Evolutionary conservation across 2,329 filamentous ascomycete species (phyloP).

Genomic region (Pestalotiopsis sp.): DNA sequence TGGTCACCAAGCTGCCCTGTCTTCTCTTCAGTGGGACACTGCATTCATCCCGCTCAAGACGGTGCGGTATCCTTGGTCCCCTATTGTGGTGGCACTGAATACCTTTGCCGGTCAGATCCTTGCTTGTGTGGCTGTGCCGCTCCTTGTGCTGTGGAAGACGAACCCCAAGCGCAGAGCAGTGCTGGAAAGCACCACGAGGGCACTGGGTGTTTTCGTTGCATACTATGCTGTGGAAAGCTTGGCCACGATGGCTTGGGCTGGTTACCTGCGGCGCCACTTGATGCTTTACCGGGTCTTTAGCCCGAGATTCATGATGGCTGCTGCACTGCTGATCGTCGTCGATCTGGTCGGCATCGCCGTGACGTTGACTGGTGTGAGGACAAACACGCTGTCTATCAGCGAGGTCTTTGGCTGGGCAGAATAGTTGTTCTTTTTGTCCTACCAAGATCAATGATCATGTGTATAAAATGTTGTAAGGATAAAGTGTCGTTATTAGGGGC

Average conservation of each 20-base stretch:
- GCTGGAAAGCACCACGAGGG: conserved; percentile 71
- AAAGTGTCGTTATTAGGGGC: background rate
- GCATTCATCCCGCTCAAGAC: conserved; percentile 87
- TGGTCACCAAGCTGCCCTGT: conserved; percentile 87
- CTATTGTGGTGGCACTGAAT: conserved; percentile 80
- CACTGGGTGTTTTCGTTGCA: conserved; percentile 73
- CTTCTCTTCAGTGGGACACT: conserved; percentile 92
- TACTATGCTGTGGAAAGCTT: conserved; percentile 85
- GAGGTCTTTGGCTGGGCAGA: conserved; percentile 87
- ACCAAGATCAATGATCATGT: background rate
- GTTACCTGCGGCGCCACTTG: conserved; percentile 83
- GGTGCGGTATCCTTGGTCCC: conserved; percentile 88
- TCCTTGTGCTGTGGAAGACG: conserved; percentile 87
- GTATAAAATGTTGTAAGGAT: background rate
- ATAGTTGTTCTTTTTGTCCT: conserved; percentile 24
- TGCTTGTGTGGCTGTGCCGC: conserved; percentile 76
- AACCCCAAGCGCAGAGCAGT: conserved; percentile 72
- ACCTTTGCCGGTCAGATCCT: conserved; percentile 89
- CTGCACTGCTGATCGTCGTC: conserved; percentile 71
- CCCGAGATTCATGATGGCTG: conserved; percentile 87
- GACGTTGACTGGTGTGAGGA: conserved; percentile 73
- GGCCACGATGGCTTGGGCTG: conserved; percentile 89
- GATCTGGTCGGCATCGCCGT: conserved; percentile 75
- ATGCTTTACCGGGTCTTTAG: conserved; percentile 97
- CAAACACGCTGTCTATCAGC: conserved; percentile 76